Evolutionary conservation across 2,329 filamentous ascomycete species (phyloP).

Genomic region (Cladobotryum mycophilum): DNA sequence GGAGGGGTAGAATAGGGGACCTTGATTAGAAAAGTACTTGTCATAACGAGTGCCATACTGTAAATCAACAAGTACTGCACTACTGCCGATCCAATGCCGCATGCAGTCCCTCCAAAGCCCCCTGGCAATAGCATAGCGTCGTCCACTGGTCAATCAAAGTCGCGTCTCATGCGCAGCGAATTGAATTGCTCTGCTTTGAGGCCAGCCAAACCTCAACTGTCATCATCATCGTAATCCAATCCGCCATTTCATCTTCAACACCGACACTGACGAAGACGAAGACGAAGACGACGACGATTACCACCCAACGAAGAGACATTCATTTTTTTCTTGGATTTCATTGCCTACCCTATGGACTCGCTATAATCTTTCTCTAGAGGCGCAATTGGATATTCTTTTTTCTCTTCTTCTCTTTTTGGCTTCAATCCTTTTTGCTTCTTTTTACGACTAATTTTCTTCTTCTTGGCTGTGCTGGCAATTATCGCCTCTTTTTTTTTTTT

Average conservation of each 20-base stretch:
- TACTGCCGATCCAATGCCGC: slow-evolving; percentile 5
- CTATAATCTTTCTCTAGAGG: background rate
- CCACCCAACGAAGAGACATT: background rate
- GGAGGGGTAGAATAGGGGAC: too few species aligned
- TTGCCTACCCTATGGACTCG: background rate
- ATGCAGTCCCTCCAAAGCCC: too few species aligned
- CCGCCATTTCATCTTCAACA: too few species aligned
- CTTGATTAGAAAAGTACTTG: too few species aligned
- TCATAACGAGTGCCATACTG: too few species aligned
- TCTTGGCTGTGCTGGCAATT: background rate
- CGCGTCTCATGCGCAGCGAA: background rate
- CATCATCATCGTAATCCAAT: too few species aligned
- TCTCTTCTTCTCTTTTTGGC: background rate
- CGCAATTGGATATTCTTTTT: background rate
- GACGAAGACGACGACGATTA: background rate
- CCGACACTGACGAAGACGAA: too few species aligned
- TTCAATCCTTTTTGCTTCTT: background rate
- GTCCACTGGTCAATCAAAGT: background rate
- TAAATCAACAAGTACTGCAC: background rate
- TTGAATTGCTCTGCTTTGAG: too few species aligned
- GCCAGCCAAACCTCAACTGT: too few species aligned
- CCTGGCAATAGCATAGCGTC: too few species aligned
- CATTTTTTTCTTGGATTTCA: background rate
- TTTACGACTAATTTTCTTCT: background rate
- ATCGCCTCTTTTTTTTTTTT: background rate